A percentile compares a stretch with the other conserved stretches of the same genome.
Evolutionary conservation across 2,329 filamentous ascomycete species (phyloP).

Genomic region (Monosporascus sp.): DNA sequence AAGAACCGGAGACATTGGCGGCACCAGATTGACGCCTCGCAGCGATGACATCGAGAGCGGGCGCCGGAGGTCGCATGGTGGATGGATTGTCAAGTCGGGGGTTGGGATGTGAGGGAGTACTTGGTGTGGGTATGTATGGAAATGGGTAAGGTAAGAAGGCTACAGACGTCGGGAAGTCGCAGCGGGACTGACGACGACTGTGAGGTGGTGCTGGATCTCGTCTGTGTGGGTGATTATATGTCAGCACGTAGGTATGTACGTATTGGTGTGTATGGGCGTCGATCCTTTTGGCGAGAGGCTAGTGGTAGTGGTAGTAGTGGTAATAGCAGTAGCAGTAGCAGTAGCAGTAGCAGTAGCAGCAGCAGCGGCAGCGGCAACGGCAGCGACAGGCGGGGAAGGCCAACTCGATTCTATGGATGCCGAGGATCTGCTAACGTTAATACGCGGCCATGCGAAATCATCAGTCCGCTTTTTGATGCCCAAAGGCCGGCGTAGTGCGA

Average conservation of each 20-base stretch:
- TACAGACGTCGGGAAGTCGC: no score
- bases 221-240: background rate
- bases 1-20: background rate
- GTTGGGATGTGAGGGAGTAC: background rate
- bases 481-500: background rate
- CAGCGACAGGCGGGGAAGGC: no score
- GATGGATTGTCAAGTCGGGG: background rate
- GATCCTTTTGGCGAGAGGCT: background rate
- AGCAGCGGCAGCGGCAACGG: no score
- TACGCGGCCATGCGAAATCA: background rate
- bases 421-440: background rate
- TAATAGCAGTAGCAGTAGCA: background rate
- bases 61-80: constrained; percentile 21
- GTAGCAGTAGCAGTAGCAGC: no score
- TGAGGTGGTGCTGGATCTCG: background rate
- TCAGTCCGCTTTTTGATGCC: background rate
- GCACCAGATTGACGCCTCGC: constrained; percentile 11
- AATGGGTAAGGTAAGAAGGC: background rate
- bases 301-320: no score
- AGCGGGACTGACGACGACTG: background rate
- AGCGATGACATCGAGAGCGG: constrained; percentile 27
- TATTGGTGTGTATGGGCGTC: no score
- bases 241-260: background rate
- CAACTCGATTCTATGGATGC: no score
- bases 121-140: background rate